These are phyloP conservation scores for Globisporangium lucens DNA, from an alignment of 352 stramenopile genomes.

Conservation along the genomic window DNA sequence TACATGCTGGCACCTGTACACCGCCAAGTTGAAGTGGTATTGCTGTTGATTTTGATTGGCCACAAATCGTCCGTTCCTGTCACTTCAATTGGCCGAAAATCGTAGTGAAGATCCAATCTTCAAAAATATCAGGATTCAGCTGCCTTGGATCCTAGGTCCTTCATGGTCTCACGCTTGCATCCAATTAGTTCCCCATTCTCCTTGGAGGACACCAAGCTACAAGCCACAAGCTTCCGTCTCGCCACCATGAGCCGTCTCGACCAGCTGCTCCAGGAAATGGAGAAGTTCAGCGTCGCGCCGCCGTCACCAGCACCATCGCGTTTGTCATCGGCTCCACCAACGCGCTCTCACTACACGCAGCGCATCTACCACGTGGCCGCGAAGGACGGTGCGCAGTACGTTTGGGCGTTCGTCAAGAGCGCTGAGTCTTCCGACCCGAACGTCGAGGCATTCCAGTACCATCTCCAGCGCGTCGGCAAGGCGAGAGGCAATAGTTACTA, in stretches of 20 bases:
- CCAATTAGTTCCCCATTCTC: background rate
- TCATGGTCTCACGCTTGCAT: background rate
- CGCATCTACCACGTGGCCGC: conserved; percentile 9
- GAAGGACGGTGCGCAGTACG: background rate
- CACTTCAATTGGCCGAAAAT: background rate
- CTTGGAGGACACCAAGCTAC: background rate
- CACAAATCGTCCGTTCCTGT: background rate
- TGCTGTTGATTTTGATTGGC: no score
- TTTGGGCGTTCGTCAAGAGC: background rate
- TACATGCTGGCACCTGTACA: no score
- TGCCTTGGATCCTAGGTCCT: background rate
- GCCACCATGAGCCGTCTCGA: background rate
- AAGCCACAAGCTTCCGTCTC: background rate
- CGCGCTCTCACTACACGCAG: background rate
- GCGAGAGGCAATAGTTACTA: background rate
- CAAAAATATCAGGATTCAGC: background rate
- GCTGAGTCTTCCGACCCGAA: conserved; percentile 1
- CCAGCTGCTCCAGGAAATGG: background rate
- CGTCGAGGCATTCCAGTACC: conserved; percentile 1
- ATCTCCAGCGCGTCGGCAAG: background rate
- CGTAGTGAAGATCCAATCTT: no score
- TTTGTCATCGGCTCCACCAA: background rate
- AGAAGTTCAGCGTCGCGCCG: background rate
- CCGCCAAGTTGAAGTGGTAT: no score
- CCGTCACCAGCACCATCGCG: background rate